Conservation (phyloP, 2,329 filamentous ascomycete species). For the Neonectria ditissima region DNA sequence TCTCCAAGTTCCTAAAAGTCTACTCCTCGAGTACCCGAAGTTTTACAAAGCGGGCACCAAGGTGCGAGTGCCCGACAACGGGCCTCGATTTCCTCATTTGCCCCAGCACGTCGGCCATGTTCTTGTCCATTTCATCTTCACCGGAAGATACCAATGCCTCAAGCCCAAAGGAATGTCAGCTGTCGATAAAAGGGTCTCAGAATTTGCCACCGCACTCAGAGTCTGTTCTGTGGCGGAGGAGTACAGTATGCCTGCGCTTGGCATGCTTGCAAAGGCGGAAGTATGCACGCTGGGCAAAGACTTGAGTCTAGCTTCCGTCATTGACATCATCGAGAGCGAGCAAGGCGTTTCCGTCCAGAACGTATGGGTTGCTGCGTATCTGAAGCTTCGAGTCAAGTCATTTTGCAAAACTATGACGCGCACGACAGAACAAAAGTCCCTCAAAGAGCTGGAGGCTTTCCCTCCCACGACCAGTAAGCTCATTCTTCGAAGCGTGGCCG, state of each 20-base stretch:
- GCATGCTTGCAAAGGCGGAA: neutral
- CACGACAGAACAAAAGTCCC: neutral
- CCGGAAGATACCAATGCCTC: conserved; percentile 13
- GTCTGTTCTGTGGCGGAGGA: conserved; percentile 4
- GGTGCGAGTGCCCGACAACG: too few species aligned
- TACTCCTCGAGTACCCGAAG: neutral
- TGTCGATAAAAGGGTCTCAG: neutral
- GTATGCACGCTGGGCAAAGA: neutral
- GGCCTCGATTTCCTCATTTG: neutral
- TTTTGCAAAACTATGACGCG: neutral
- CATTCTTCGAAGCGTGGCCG: neutral
- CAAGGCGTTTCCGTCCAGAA: accelerated
- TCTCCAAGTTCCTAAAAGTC: too few species aligned
- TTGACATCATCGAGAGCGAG: neutral
- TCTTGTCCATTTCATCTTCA: conserved; percentile 16
- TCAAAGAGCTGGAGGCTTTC: neutral
- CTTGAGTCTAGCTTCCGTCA: neutral
- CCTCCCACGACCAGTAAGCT: neutral
- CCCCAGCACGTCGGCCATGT: neutral
- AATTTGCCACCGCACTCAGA: conserved; percentile 18
- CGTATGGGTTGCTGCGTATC: neutral
- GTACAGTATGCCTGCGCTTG: neutral
- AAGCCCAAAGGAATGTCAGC: neutral
- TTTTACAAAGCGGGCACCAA: neutral
- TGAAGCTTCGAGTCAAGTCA: neutral